A percentile compares a stretch with the other conserved stretches of the same genome.
Conservation (phyloP, 2,329 filamentous ascomycete species). For the Keithomyces neogunnii region DNA sequence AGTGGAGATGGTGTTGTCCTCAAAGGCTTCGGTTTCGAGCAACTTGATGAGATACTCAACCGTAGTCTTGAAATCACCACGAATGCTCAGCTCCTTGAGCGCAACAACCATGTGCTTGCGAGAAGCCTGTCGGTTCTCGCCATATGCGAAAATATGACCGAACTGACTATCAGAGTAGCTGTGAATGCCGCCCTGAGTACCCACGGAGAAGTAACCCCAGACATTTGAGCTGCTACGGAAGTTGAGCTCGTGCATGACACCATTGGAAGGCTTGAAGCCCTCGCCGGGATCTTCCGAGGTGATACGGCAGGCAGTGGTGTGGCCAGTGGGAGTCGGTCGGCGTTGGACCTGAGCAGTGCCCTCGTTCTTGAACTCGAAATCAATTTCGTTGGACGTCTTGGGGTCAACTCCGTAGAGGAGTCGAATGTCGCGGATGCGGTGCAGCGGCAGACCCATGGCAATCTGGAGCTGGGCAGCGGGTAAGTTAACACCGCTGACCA, state of each 20-base stretch:
- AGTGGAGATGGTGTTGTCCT: conserved; percentile 98
- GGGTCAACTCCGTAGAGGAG: conserved; percentile 94
- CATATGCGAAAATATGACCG: conserved; percentile 98
- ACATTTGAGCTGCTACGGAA: conserved; percentile 98
- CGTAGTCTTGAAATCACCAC: conserved; percentile 96
- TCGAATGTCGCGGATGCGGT: conserved; percentile 92
- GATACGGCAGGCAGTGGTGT: conserved; percentile 97
- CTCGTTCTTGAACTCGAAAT: conserved; percentile 90
- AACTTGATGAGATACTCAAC: conserved; percentile 99
- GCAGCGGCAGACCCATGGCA: conserved; percentile 95
- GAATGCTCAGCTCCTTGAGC: conserved; percentile 97
- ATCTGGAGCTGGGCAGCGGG: conserved; percentile 96
- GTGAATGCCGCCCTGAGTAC: conserved; percentile 93
- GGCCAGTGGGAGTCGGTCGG: conserved; percentile 85
- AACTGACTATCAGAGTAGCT: conserved; percentile 99
- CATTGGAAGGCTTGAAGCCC: conserved; percentile 98
- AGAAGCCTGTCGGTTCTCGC: conserved; percentile 92
- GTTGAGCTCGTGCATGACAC: conserved; percentile 98
- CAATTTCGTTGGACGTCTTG: conserved; percentile 76
- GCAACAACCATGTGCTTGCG: conserved; percentile 99
- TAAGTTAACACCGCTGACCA: conserved; percentile 96
- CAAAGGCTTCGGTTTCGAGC: conserved; percentile 94
- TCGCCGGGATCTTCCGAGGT: conserved; percentile 98
- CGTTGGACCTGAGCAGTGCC: conserved; percentile 78
- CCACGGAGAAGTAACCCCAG: conserved; percentile 99